These are phyloP conservation scores for Hypomontagnella submonticulosa DNA, from an alignment of 495 filamentous ascomycete species.

Conservation along the genomic window DNA sequence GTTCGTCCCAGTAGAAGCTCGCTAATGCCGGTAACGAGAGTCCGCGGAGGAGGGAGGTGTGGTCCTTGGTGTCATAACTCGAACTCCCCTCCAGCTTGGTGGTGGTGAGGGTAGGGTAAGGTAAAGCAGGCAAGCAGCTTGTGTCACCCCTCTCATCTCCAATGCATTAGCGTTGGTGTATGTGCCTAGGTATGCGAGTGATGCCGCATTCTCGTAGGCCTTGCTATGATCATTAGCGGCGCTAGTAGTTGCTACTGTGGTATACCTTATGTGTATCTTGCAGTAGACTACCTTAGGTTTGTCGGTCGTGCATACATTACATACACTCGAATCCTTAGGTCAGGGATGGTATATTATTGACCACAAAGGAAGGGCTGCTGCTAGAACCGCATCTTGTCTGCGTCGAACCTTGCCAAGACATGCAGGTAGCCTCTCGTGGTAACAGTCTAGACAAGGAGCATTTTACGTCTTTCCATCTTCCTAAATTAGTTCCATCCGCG, in stretches of 20 bases:
- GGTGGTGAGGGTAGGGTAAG: slow-evolving; percentile 44
- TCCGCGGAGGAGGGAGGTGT: slow-evolving; percentile 21
- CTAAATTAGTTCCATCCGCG: slow-evolving; percentile 32
- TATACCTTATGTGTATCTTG: slow-evolving; percentile 13
- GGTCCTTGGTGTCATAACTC: slow-evolving; percentile 27
- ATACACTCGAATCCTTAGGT: background rate
- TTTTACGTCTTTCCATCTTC: slow-evolving; percentile 6
- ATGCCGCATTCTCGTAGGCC: slow-evolving; percentile 39
- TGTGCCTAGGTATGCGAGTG: slow-evolving; percentile 34
- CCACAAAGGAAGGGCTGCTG: slow-evolving; percentile 3
- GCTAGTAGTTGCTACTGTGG: slow-evolving; percentile 6
- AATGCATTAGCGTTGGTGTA: slow-evolving; percentile 26
- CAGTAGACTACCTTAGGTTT: slow-evolving; percentile 10
- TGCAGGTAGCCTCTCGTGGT: slow-evolving; percentile 43
- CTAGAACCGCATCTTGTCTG: slow-evolving; percentile 5
- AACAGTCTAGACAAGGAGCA: slow-evolving; percentile 15
- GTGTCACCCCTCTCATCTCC: slow-evolving; percentile 28
- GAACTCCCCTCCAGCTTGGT: slow-evolving; percentile 19
- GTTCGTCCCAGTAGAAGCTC: slow-evolving; percentile 20
- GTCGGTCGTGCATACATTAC: slow-evolving; percentile 10
- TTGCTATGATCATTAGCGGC: slow-evolving; percentile 6
- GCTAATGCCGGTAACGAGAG: slow-evolving; percentile 42
- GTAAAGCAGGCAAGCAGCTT: slow-evolving; percentile 7
- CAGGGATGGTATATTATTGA: background rate
- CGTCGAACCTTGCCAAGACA: slow-evolving; percentile 32